Evolutionary conservation across 192 early-diverging fungal genomes (phyloP), one percentile per base, ranked within the genome.

Genomic region (Thamnidium elegans): DNA sequence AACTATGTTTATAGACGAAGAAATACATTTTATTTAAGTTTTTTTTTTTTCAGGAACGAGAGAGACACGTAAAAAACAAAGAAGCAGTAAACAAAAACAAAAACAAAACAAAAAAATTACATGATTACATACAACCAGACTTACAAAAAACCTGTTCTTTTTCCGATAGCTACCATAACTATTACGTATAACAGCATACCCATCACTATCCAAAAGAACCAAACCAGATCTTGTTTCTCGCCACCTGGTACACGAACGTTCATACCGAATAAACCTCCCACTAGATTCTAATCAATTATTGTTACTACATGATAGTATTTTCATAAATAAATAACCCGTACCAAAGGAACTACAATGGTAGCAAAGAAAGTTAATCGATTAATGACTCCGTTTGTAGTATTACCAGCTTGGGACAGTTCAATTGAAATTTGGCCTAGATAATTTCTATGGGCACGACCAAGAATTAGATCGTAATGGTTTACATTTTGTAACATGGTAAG

Each of bases 291-390:
- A n/a, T 32, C 26, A 39, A 39, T 69, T n/a, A 63, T 34, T 34
- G 21, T 63, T 17, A 44, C 63, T 14, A 55, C 36, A 6, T 6
- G 7, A 6, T 39, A 39, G 1, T 39, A 9, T 9, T 39, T 39
- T 39, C 9, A 39, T 6, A 39, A 39, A 39, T 39, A 9, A 39
- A 39, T 26, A 76, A 14, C 81, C 76, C 30, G 78, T 72, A 8
- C 81, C 82, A 64, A 32, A 15, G 61, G 44, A 31, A 96, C 84
- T 9, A 96, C 69, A 52, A 98, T 91, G 21, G 87, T 89, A 0
- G 94, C 96, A 45, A 97, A 62, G 9, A 90, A 89, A 9, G 94
- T 95, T 68, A 98, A 82, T 58, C 88, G 85, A 59, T 90, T 88
- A 11, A 97, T 89, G 1, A 92, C 92, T 50, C 90, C 90, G 58